Conservation (phyloP, 2,329 filamentous ascomycete genomes). For the Lecanicillium sp. region DNA sequence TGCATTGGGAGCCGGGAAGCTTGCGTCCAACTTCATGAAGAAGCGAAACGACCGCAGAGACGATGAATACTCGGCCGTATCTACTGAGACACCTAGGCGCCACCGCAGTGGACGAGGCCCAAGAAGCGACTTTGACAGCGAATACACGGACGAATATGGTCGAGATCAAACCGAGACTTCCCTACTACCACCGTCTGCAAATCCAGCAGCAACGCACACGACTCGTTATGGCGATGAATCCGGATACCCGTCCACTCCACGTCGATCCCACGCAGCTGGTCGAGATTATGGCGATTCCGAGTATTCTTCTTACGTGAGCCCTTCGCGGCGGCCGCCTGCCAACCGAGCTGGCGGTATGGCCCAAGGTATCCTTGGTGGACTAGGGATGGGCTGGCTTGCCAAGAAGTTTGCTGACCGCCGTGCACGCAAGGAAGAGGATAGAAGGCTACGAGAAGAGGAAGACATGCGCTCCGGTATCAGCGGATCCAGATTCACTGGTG, state of each 20-base stretch:
- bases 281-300: slow-evolving; percentile 45
- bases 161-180: slow-evolving; percentile 26
- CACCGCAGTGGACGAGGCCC: slow-evolving; percentile 28
- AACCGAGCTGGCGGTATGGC: slow-evolving; percentile 36
- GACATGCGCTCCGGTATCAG: slow-evolving; percentile 51
- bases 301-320: slow-evolving; percentile 53
- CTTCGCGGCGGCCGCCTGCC: slow-evolving; percentile 46
- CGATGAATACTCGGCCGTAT: slow-evolving; percentile 55
- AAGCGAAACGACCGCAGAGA: slow-evolving; percentile 41
- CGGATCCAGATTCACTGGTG: slow-evolving; percentile 59
- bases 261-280: slow-evolving; percentile 32
- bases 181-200: slow-evolving; percentile 37
- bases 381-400: slow-evolving; percentile 62
- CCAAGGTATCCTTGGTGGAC: slow-evolving; percentile 49
- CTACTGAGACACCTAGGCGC: slow-evolving; percentile 50
- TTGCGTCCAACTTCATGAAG: slow-evolving; percentile 52
- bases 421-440: slow-evolving; percentile 37
- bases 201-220: slow-evolving; percentile 33
- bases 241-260: slow-evolving; percentile 38
- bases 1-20: slow-evolving; percentile 51
- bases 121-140: slow-evolving; percentile 45
- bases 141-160: slow-evolving; percentile 30
- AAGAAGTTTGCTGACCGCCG: slow-evolving; percentile 54
- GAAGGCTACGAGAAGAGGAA: slow-evolving; percentile 38
- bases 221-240: slow-evolving; percentile 35